Evolutionary conservation across 768 basidiomycete genomes (phyloP).

Genomic region (Hortiboletus campestris): DNA sequence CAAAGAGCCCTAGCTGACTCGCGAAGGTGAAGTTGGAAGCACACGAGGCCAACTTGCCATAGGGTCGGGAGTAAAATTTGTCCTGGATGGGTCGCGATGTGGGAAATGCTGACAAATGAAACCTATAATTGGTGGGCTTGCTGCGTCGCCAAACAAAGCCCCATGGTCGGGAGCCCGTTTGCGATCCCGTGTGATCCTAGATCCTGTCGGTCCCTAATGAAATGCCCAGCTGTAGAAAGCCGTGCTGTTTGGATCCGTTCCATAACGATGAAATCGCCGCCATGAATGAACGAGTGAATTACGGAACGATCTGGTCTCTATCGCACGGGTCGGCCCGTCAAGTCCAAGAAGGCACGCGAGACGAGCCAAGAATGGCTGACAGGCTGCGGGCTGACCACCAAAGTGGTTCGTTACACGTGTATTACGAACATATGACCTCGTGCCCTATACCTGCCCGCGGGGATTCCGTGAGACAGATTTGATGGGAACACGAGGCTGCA

Average conservation of each 20-base stretch:
- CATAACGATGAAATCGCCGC: conserved; percentile 3
- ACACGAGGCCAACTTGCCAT: conserved; percentile 31
- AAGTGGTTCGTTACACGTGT: conserved; percentile 22
- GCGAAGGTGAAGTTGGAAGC: conserved; percentile 15
- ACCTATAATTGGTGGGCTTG: conserved; percentile 12
- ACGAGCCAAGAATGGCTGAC: background rate
- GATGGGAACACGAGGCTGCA: conserved; percentile 30
- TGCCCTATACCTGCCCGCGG: conserved; percentile 14
- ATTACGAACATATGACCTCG: conserved; percentile 15
- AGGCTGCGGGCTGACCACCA: conserved; percentile 9
- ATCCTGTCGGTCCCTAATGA: conserved; percentile 11
- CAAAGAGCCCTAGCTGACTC: conserved; percentile 17
- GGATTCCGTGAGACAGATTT: conserved; percentile 16
- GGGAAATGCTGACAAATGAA: conserved; percentile 28
- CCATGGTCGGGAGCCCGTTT: conserved; percentile 14
- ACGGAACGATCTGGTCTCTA: background rate
- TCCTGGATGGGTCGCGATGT: conserved; percentile 9
- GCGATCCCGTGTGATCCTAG: conserved; percentile 24
- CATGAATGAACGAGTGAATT: conserved; percentile 6
- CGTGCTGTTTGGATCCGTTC: conserved; percentile 14
- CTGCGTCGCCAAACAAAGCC: conserved; percentile 22
- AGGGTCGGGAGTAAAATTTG: conserved; percentile 26
- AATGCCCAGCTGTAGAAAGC: conserved; percentile 14
- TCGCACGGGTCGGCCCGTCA: background rate
- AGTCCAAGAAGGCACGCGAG: background rate